phyloP scores from a whole-genome alignment of 1,284 basidiomycete genomes.

The Rhizoctonia solani region DNA sequence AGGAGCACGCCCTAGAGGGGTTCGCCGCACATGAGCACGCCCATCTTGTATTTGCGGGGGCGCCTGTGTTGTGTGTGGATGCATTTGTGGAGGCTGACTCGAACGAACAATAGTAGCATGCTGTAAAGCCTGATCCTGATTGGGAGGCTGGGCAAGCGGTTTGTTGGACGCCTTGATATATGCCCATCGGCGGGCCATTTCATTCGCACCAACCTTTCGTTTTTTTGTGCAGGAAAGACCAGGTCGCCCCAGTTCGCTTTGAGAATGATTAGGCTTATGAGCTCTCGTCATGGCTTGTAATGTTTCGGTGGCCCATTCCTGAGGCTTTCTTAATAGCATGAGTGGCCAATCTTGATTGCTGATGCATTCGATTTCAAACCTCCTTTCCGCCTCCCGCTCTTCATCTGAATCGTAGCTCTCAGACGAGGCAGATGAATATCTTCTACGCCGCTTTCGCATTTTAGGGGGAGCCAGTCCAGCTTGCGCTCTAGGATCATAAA shows the following conservation, averaged over 20 bases:
- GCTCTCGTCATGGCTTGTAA: neutral
- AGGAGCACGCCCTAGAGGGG: conserved; percentile 8
- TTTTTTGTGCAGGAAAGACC: neutral
- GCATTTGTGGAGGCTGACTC: neutral
- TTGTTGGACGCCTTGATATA: conserved; percentile 20
- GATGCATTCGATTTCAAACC: neutral
- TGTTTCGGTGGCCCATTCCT: neutral
- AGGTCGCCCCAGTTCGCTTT: neutral
- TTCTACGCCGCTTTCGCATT: neutral
- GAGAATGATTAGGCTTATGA: neutral
- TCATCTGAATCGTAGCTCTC: conserved; percentile 12
- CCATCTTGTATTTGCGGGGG: neutral
- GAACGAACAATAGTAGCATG: too few relatives aligned
- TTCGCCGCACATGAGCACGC: conserved; percentile 12
- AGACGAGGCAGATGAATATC: conserved; percentile 2
- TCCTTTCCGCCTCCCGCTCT: neutral
- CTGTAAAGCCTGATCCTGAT: neutral
- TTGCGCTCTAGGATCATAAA: conserved; percentile 20
- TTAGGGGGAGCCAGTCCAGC: conserved; percentile 22
- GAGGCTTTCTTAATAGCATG: conserved; percentile 16
- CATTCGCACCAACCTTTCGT: neutral
- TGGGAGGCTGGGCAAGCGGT: neutral
- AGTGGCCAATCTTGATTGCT: neutral
- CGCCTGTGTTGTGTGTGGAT: neutral
- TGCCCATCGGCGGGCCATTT: neutral